These are phyloP conservation scores for Sugiyamaella americana DNA, from an alignment of 805 yeast genomes.

Conservation along the genomic window DNA sequence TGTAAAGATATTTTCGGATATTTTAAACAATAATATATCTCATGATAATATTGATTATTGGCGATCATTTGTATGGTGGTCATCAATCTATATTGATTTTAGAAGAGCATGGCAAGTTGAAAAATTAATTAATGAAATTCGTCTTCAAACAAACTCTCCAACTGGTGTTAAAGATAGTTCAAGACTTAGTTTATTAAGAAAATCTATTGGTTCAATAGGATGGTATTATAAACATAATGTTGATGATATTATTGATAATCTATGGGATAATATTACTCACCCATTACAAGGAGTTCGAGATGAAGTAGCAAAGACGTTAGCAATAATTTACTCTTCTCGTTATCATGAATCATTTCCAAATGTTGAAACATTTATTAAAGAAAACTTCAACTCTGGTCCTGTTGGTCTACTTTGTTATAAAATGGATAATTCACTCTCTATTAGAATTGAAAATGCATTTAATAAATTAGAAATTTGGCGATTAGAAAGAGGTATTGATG, in stretches of 20 bases:
- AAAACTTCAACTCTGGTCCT: slow-evolving; percentile 32
- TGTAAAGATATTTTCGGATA: slow-evolving; percentile 34
- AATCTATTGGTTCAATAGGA: slow-evolving; percentile 44
- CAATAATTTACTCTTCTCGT: slow-evolving; percentile 39
- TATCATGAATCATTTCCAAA: slow-evolving; percentile 39
- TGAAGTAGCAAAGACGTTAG: slow-evolving; percentile 56
- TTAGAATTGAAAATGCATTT: slow-evolving; percentile 40
- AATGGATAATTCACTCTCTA: slow-evolving; percentile 30
- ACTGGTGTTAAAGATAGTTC: slow-evolving; percentile 63
- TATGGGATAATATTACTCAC: slow-evolving; percentile 48
- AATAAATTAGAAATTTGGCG: slow-evolving; percentile 40
- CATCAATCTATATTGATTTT: slow-evolving; percentile 48
- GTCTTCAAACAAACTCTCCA: slow-evolving; percentile 40
- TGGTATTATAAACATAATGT: slow-evolving; percentile 48
- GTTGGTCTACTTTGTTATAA: slow-evolving; percentile 35
- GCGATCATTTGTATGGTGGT: slow-evolving; percentile 71
- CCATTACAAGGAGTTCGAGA: slow-evolving; percentile 69
- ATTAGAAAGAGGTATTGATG: slow-evolving; percentile 33
- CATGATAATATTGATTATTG: slow-evolving; percentile 72
- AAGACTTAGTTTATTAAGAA: slow-evolving; percentile 48
- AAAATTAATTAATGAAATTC: slow-evolving; percentile 41
- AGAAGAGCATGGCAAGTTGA: slow-evolving; percentile 58
- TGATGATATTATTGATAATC: slow-evolving; percentile 39
- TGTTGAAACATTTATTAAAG: slow-evolving; percentile 37
- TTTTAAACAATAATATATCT: slow-evolving; percentile 45